Evolutionary conservation across 2,329 filamentous ascomycete genomes (phyloP).

Genomic region (Balansia obtecta): DNA sequence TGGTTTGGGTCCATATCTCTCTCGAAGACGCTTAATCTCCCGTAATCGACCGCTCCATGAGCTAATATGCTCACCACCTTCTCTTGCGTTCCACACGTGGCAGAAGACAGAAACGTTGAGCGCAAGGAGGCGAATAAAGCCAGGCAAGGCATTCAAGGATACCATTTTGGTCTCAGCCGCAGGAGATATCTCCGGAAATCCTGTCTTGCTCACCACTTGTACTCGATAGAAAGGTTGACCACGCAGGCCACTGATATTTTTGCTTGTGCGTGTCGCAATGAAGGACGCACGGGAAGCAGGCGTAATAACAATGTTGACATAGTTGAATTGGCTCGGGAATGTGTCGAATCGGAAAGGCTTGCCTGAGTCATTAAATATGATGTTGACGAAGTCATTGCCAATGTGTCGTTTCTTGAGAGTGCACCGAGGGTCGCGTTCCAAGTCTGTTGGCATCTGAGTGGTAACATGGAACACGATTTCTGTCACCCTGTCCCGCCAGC

Average conservation of each 20-base stretch:
- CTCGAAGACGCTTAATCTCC: slow-evolving; percentile 72
- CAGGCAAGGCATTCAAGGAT: slow-evolving; percentile 66
- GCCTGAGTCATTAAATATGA: slow-evolving; percentile 97
- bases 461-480: slow-evolving; percentile 94
- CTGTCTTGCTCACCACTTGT: slow-evolving; percentile 74
- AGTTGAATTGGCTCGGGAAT: slow-evolving; percentile 91
- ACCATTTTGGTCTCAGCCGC: slow-evolving; percentile 84
- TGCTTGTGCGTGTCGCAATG: slow-evolving; percentile 44
- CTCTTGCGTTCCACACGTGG: slow-evolving; percentile 70
- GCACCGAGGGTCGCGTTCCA: slow-evolving; percentile 61
- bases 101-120: slow-evolving; percentile 92
- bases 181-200: slow-evolving; percentile 84
- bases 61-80: slow-evolving; percentile 71
- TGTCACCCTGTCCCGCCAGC: slow-evolving; percentile 88
- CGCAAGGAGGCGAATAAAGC: slow-evolving; percentile 77
- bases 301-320: slow-evolving; percentile 90
- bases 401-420: slow-evolving; percentile 88
- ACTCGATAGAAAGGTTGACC: slow-evolving; percentile 66
- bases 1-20: slow-evolving; percentile 43
- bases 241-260: slow-evolving; percentile 11
- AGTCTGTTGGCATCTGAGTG: slow-evolving; percentile 91
- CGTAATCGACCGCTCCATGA: slow-evolving; percentile 81
- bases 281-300: slow-evolving; percentile 73
- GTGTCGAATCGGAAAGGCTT: slow-evolving; percentile 78
- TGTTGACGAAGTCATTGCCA: slow-evolving; percentile 95